Base-by-base conservation (phyloP, 192 early-diverging fungal species). In the Coemansia sp. region DNA sequence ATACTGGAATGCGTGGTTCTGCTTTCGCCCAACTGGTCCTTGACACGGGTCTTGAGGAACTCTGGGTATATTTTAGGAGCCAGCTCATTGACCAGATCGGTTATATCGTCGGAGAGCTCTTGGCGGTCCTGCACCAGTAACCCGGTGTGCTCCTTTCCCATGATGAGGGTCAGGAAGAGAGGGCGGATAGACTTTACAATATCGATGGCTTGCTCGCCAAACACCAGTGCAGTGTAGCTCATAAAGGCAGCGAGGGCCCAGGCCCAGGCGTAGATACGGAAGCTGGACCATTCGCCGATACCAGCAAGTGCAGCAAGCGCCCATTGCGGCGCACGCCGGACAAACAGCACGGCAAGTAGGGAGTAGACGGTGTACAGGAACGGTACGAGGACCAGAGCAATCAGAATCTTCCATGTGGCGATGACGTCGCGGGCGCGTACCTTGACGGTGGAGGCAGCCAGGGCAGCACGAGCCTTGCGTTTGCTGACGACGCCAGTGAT, bases 401-500 rank as follows among this genome's bases (percentile, higher is more conserved):
- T 87, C 7, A 94, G 68, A 13, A 94, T 75, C 71, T 98, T 98
- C 97, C 95, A 98, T 6, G 97, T 97, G 0, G 92, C 93, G 19
- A 99, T 81, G 9, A 99, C 97, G 65, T 99, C 97, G 33, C 89
- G 85, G 25, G 93, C 97, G 50, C 88, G 88, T 64, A 99, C 89
- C 68, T 99, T 99, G 44, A 99, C 94, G 20, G 87, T 91, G 9
- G 94, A 96, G n/a, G 84, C 89, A 6, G 86, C 88, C 47, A 94
- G 81, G 0, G 96, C 96, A 58, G 89, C 89, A 69, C 67, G 65
- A 15, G 82, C 82, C 68, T 83, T 83, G 53, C 68, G 64, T 60
- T 74, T 79, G 50, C 79, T 74, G 48, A 72, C 73, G 14, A 75
- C 64, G 37, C 65, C 62, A 15, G 82, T 73, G 6, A 73, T 55